Conservation (phyloP, 192 early-diverging fungal genomes). For the Spizellomyces sp. region DNA sequence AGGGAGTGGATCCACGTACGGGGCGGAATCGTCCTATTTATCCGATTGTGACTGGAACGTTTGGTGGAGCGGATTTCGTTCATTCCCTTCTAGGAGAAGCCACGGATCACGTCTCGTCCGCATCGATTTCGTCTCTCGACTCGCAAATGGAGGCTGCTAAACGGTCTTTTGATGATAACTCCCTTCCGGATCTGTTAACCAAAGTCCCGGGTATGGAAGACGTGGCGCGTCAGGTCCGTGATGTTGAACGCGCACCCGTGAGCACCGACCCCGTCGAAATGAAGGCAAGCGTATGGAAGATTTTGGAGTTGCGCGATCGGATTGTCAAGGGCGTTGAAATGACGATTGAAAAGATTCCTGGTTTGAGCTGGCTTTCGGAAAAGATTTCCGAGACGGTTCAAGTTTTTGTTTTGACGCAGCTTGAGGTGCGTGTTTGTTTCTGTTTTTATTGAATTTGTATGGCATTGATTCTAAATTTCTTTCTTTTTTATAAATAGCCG, state of each 20-base stretch:
- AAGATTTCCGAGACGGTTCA: conserved; percentile 31
- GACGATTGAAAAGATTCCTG: conserved; percentile 34
- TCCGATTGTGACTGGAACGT: conserved; percentile 30
- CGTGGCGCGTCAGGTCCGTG: neutral
- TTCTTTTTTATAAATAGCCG: conserved; percentile 8
- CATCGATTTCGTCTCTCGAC: conserved; percentile 17
- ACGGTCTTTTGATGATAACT: neutral
- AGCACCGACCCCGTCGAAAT: neutral
- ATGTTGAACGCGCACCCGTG: conserved; percentile 1
- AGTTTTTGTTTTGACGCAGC: conserved; percentile 20
- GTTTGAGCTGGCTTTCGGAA: conserved; percentile 31
- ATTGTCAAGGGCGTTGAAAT: conserved; percentile 21
- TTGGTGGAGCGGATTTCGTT: conserved; percentile 31
- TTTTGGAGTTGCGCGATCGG: conserved; percentile 16
- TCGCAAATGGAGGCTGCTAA: conserved; percentile 4
- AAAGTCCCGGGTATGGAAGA: conserved; percentile 32
- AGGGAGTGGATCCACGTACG: conserved; percentile 1
- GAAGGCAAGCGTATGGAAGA: conserved; percentile 19
- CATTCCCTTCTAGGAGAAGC: conserved; percentile 33
- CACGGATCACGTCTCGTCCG: conserved; percentile 21
- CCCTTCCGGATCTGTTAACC: conserved; percentile 8
- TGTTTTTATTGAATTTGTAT: neutral
- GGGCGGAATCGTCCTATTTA: conserved; percentile 16
- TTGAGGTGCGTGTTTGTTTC: conserved; percentile 1
- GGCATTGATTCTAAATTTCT: neutral